phyloP scores from a whole-genome alignment of 2,329 filamentous ascomycete species.

The Aspergillus novofumigatus region DNA sequence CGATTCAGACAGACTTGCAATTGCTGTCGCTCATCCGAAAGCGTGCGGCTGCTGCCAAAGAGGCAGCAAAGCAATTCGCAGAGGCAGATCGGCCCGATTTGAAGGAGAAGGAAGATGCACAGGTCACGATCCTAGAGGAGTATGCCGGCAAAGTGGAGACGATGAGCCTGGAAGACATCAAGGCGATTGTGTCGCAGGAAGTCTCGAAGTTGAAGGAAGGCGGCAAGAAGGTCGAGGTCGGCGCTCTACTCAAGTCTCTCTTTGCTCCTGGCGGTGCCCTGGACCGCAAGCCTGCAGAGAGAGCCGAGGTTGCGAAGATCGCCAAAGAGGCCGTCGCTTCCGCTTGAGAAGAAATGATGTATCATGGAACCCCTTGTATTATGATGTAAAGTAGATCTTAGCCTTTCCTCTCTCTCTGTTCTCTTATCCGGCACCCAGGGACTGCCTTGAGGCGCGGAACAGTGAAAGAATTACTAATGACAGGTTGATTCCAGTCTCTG shows the following conservation, averaged over 20 bases:
- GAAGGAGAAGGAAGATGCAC: conserved; percentile 42
- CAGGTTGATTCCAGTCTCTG: background rate
- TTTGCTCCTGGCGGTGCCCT: conserved; percentile 40
- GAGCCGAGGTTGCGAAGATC: conserved; percentile 38
- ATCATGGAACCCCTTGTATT: conserved; percentile 17
- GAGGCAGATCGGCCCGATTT: conserved; percentile 41
- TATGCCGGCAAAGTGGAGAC: conserved; percentile 42
- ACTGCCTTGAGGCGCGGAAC: background rate
- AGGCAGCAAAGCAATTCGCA: conserved; percentile 40
- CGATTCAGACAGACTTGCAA: conserved; percentile 45
- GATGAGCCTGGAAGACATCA: conserved; percentile 39
- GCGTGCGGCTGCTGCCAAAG: conserved; percentile 33
- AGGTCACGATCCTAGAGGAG: conserved; percentile 42
- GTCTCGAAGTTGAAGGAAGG: conserved; percentile 33
- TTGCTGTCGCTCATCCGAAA: conserved; percentile 46
- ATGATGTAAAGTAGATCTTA: conserved; percentile 11
- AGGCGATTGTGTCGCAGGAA: conserved; percentile 30
- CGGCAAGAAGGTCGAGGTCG: conserved; percentile 34
- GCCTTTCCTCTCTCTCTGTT: background rate
- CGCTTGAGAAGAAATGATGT: conserved; percentile 15
- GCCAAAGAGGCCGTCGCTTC: conserved; percentile 34
- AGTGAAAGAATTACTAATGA: background rate
- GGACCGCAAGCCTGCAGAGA: conserved; percentile 43
- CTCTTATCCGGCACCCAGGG: background rate
- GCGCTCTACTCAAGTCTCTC: conserved; percentile 40